Conservation (phyloP, 2,329 filamentous ascomycete genomes). For the Dothideomycetes sp. region DNA sequence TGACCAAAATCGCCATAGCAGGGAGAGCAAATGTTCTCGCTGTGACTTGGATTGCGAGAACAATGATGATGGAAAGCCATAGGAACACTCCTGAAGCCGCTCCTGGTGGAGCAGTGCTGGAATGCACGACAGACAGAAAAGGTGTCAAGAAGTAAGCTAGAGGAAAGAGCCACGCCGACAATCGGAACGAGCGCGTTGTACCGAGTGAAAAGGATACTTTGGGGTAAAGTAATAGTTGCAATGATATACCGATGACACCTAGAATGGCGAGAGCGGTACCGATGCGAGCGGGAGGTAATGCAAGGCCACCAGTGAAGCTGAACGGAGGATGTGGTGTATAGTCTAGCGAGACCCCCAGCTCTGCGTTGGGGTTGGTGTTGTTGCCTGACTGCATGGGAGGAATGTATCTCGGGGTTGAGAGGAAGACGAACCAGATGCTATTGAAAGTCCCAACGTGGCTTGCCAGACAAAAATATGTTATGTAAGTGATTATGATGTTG, state of each 20-base stretch:
- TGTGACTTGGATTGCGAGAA: conserved; percentile 37
- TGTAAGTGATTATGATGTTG: conserved; percentile 36
- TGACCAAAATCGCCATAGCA: conserved; percentile 49
- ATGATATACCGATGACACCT: conserved; percentile 37
- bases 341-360: conserved; percentile 30
- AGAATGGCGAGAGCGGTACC: conserved; percentile 40
- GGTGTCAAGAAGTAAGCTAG: conserved; percentile 36
- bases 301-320: conserved; percentile 41
- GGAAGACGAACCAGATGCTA: conserved; percentile 41
- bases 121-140: conserved; percentile 35
- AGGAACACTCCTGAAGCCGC: conserved; percentile 33
- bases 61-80: conserved; percentile 34
- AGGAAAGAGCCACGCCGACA: conserved; percentile 36
- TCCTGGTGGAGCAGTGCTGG: conserved; percentile 28
- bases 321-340: conserved; percentile 32
- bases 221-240: conserved; percentile 41
- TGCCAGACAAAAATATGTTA: conserved; percentile 37
- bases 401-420: conserved; percentile 36
- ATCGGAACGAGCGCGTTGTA: conserved; percentile 32
- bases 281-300: conserved; percentile 38
- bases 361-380: conserved; percentile 23
- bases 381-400: conserved; percentile 12
- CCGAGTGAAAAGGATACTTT: conserved; percentile 33
- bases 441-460: conserved; percentile 43
- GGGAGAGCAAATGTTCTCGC: conserved; percentile 47